Evolutionary conservation across 1,284 basidiomycete genomes (phyloP).

Genomic region (Ceratobasidium sp.): DNA sequence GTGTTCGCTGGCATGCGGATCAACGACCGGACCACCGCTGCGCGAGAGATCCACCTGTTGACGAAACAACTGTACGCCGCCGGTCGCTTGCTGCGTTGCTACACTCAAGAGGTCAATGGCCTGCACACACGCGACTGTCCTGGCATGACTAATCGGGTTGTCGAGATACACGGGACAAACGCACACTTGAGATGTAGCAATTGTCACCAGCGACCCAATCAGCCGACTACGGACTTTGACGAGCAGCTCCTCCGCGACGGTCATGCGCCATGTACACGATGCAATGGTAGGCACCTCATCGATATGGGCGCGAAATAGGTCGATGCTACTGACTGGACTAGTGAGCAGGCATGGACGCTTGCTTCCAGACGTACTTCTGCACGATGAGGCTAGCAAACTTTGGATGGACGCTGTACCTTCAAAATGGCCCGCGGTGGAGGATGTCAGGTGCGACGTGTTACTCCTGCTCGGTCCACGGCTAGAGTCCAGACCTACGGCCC

Average conservation of each 20-base stretch:
- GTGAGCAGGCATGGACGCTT: neutral
- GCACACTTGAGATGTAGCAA: neutral
- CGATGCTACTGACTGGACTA: neutral
- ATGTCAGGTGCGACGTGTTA: neutral
- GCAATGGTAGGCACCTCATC: neutral
- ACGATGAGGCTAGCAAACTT: neutral
- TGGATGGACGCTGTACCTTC: neutral
- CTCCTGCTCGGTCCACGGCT: neutral
- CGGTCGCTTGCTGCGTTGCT: neutral
- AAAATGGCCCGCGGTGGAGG: neutral
- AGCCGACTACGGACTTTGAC: neutral
- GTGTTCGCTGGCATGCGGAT: neutral
- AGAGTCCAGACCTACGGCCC: neutral
- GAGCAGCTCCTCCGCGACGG: neutral
- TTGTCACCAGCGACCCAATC: neutral
- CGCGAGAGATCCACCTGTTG: neutral
- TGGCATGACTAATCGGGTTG: neutral
- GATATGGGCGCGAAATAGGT: neutral
- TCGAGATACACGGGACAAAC: neutral
- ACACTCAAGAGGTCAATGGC: slow-evolving; percentile 4
- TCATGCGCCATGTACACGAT: neutral
- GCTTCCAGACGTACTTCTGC: neutral
- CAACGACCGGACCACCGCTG: neutral
- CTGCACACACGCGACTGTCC: neutral
- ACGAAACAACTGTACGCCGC: neutral